Evolutionary conservation across 441 rosid genomes (phyloP), one percentile per base, ranked within the genome.

Genomic region (Pelargonium exstipulatum): DNA sequence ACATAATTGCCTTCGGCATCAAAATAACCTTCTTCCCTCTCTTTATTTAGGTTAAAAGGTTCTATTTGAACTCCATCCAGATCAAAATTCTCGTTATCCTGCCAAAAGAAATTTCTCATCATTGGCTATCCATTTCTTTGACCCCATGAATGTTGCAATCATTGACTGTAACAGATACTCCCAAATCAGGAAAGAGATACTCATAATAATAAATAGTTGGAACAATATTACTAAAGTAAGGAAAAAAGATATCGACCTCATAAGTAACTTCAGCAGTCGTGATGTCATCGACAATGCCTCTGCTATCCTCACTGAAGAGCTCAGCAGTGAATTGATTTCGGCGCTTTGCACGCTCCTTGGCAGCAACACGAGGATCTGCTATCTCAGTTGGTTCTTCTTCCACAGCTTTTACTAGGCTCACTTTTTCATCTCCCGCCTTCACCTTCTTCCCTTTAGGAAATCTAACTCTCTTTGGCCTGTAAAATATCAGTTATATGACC

Each of bases 21-120:
- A 82, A 95, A 92, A 78, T 89, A 95, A 18, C 99, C 99, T 82
- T 95, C 98, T 82, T 95, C 95, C 73, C 96, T 89, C 85, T 95
- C 99, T 77, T 83, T 82, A 68, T 87, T 81, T 71, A 95, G 85
- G 83, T 94, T 95, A 75, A 95, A 95, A 65, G 98, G 97, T 74
- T 95, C 99, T 13, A 95, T 82, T 49, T 88, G 91, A 71, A 95
- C 82, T 72, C 99, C 97, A 84, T 95, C 98, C 40, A 90, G 94
- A 29, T 83, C 81, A 53, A 89, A 90, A 73, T 78, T 85, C 71
- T 80, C 96, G 73, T 85, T 81, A 55, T 81, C 84, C 99, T 95
- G 88, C 76, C 75, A 79, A 79, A 77, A 76, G 65, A 87, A 69
- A 68, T 68, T 37, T 55, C 24, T 43, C 67, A 81, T 79, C 77